phyloP scores from a whole-genome alignment of 805 yeast genomes.

The Candida quercuum region DNA sequence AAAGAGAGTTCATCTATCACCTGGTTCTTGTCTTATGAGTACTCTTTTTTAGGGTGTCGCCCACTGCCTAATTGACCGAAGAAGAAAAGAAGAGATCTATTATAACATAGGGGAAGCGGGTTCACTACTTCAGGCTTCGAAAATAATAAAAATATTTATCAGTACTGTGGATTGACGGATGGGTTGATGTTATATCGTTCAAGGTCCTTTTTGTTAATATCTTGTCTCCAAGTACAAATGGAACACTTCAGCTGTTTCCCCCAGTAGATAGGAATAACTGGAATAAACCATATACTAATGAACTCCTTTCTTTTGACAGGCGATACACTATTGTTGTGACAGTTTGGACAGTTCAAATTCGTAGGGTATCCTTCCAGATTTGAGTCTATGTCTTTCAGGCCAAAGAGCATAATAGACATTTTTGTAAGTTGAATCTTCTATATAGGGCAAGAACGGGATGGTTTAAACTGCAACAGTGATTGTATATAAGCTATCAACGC shows the following conservation, averaged over 20 bases:
- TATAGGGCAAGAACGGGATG: background rate
- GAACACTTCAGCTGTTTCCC: slow-evolving; percentile 46
- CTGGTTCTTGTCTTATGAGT: too few relatives aligned
- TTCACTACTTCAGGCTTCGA: background rate
- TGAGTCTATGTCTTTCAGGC: slow-evolving; percentile 27
- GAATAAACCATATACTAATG: slow-evolving; percentile 49
- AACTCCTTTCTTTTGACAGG: slow-evolving; percentile 50
- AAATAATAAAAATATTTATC: background rate
- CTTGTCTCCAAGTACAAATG: slow-evolving; percentile 46
- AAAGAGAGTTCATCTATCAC: too few relatives aligned
- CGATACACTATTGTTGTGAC: slow-evolving; percentile 50
- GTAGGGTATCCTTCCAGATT: slow-evolving; percentile 18
- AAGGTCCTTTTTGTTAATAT: slow-evolving; percentile 26
- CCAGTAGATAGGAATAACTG: slow-evolving; percentile 48
- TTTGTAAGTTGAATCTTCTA: slow-evolving; percentile 21
- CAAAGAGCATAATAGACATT: slow-evolving; percentile 25
- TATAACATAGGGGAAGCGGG: too few relatives aligned
- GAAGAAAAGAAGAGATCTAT: too few relatives aligned
- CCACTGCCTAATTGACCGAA: too few relatives aligned
- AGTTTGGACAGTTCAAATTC: slow-evolving; percentile 44
- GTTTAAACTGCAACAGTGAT: too few relatives aligned
- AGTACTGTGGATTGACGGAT: background rate
- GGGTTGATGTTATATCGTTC: slow-evolving; percentile 20
- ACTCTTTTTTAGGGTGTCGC: too few relatives aligned
- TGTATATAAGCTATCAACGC: too few relatives aligned